phyloP scores from a whole-genome alignment of 2,329 filamentous ascomycete species.

The Colletotrichum acutatum region DNA sequence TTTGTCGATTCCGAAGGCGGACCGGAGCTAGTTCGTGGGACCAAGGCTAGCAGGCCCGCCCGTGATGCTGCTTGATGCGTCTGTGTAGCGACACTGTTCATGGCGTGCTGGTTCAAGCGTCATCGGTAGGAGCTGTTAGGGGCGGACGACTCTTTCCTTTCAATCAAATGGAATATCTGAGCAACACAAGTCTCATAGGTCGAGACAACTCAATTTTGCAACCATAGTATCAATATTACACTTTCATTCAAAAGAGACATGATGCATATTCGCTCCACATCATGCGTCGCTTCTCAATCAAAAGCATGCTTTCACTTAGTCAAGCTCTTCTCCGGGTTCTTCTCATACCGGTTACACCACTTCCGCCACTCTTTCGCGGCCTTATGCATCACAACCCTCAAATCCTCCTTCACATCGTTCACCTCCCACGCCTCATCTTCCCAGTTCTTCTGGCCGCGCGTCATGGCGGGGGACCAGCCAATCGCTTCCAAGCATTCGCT shows the following conservation, averaged over 20 bases:
- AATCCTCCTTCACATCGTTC: conserved; percentile 26
- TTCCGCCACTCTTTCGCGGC: conserved; percentile 30
- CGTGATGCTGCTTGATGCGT: rapidly evolving
- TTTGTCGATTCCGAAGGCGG: not conserved
- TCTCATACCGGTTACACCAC: conserved; percentile 28
- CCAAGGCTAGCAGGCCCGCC: not conserved
- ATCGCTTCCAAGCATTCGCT: conserved; percentile 30
- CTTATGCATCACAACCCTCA: conserved; percentile 32
- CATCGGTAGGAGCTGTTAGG: no score
- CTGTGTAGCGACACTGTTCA: rapidly evolving
- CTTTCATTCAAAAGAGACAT: not conserved
- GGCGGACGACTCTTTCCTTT: no score
- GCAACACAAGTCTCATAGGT: no score
- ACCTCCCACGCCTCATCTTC: conserved; percentile 33
- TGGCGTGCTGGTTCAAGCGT: rapidly evolving
- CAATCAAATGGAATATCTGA: no score
- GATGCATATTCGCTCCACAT: not conserved
- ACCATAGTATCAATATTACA: no score
- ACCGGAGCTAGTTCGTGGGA: not conserved
- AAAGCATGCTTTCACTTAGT: conserved; percentile 4
- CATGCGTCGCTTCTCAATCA: not conserved
- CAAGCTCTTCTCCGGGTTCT: conserved; percentile 32
- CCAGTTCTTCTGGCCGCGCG: conserved; percentile 26
- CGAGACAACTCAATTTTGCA: no score
- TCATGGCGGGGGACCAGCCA: conserved; percentile 24